Conservation (phyloP, 2,329 filamentous ascomycete species). For the Pseudogymnoascus sp. region DNA sequence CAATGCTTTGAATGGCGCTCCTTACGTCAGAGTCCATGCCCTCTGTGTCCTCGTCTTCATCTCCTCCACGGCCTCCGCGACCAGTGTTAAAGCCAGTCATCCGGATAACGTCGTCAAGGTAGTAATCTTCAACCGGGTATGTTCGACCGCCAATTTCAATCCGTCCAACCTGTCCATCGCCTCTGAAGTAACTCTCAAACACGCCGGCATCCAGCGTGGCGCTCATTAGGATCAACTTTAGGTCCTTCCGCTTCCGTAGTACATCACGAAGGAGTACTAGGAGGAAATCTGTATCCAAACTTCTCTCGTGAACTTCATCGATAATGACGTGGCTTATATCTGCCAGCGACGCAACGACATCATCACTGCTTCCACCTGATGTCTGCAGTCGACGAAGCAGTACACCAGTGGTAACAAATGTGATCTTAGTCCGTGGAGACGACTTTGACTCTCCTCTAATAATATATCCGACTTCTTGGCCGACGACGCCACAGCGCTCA, state of each 20-base stretch:
- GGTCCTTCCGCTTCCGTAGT: constrained; percentile 60
- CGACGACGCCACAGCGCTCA: constrained; percentile 72
- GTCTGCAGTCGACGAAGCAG: constrained; percentile 84
- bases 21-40: constrained; percentile 51
- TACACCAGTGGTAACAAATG: constrained; percentile 93
- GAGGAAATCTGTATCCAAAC: constrained; percentile 88
- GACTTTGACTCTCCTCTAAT: constrained; percentile 85
- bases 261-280: constrained; percentile 81
- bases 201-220: constrained; percentile 84
- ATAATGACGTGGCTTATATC: constrained; percentile 93
- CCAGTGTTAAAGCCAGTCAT: constrained; percentile 61
- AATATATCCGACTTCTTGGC: constrained; percentile 82
- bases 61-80: constrained; percentile 33
- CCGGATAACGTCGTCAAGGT: constrained; percentile 77
- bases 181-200: constrained; percentile 76
- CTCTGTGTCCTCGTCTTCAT: constrained; percentile 35
- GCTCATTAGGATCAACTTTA: constrained; percentile 93
- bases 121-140: constrained; percentile 81
- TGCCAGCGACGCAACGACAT: constrained; percentile 71
- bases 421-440: constrained; percentile 71
- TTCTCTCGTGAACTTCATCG: constrained; percentile 93
- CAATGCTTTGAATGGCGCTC: constrained; percentile 61
- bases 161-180: constrained; percentile 60
- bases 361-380: constrained; percentile 68
- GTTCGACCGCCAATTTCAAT: constrained; percentile 86